Evolutionary conservation across 495 filamentous ascomycete genomes (phyloP), one percentile per base, ranked within the genome.

Genomic region (Tuber umbilicatum): DNA sequence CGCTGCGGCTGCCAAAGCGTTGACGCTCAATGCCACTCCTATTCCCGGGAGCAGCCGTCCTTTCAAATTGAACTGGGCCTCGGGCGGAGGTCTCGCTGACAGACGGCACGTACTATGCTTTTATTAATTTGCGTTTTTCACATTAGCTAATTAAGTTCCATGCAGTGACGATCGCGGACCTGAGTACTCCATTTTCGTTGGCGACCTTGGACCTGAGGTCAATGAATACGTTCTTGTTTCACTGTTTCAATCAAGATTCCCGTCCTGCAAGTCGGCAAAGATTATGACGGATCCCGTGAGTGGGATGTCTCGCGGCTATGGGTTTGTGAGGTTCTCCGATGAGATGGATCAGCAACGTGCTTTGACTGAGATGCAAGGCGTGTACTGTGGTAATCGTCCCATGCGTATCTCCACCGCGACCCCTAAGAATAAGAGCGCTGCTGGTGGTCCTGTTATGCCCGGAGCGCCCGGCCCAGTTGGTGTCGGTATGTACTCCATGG

Each of bases 31-130:
- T 83, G 95, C 96, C 72, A 91, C 90, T 70, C 88, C 92, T 39
- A 97, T 98, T 80, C 94, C 95, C 60, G 97, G 97, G 87, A 94
- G 94, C 41, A 90, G 90, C 82, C 93, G 95, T 21, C 90, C 93
- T 41, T 99, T 99, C 89, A 98, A 98, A 87, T 88, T 99, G 64
- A 99, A 99, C 87, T 99, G 95, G 95, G 95, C 95, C 79, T 97
- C 94, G 75, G 95, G 95, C 76, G 95, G 95, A 80, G 95, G 95
- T 60, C 88, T 99, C 39, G 92, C 97, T 72, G 96, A 99, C 82
- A 90, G 95, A 80, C 92, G 91, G 92, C 93, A 86, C 83, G 89
- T 83, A 79, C 70, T 70, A 68, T 79, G 55, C 21, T 35, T 35
- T 55, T 38, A 73, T 70, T 39, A 27, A 17, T 1, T 43, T 39